Conservation (phyloP, 73 alveolate species). For the Uronychia setigera region DNA sequence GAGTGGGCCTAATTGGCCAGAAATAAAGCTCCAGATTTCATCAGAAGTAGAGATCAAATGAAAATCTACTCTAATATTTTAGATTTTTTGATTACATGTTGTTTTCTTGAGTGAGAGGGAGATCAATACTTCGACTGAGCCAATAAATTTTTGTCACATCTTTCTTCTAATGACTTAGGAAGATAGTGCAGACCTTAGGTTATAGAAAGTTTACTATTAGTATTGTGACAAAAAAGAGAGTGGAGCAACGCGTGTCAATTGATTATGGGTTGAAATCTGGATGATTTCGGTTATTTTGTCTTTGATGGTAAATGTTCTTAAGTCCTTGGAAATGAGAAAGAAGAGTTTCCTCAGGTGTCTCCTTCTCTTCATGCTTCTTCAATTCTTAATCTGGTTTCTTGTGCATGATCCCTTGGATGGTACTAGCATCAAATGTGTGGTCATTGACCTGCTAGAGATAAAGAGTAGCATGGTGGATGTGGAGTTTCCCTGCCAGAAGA, state of each 20-base stretch:
- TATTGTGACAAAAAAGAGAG: not conserved
- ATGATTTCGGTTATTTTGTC: not conserved
- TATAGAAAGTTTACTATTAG: not conserved
- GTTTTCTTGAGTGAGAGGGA: not conserved
- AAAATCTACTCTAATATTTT: too few species aligned
- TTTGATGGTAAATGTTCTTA: not conserved
- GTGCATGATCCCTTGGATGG: not conserved
- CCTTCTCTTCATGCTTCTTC: not conserved
- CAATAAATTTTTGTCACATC: not conserved
- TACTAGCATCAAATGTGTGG: not conserved
- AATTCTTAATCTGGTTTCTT: not conserved
- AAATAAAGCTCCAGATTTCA: not conserved
- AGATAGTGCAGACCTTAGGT: not conserved
- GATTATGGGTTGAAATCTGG: not conserved
- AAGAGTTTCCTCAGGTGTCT: not conserved
- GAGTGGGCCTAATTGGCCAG: not conserved
- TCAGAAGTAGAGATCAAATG: not conserved
- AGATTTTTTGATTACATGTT: too few species aligned
- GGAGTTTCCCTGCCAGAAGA: not conserved
- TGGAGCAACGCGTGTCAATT: not conserved
- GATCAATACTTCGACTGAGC: not conserved
- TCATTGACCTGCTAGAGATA: not conserved
- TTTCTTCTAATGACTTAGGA: not conserved
- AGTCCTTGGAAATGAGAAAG: not conserved
- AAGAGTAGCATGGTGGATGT: not conserved